phyloP scores from a whole-genome alignment of 1,139 yeast species.

The Entelexis sorbosivorans region DNA sequence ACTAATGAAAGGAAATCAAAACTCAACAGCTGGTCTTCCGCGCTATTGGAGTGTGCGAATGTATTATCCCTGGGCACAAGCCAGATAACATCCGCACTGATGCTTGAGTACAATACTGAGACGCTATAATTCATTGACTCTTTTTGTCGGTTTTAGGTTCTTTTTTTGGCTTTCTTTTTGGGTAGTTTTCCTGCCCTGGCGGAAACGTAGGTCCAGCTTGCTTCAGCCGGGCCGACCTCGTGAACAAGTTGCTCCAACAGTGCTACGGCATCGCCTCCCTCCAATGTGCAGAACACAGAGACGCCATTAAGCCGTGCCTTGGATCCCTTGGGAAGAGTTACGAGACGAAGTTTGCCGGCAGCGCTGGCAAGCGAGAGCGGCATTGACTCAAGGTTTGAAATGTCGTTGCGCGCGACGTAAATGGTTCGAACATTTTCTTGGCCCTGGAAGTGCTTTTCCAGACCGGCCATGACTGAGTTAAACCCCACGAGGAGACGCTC shows the following conservation, averaged over 20 bases:
- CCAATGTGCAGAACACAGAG: slow-evolving; percentile 8
- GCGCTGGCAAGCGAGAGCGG: slow-evolving; percentile 22
- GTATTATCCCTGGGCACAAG: too few species aligned
- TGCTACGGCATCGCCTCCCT: background rate
- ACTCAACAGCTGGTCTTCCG: too few species aligned
- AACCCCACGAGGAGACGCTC: slow-evolving; percentile 19
- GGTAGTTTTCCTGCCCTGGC: background rate
- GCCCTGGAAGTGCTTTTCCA: slow-evolving; percentile 12
- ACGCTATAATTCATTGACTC: background rate
- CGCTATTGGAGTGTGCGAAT: too few species aligned
- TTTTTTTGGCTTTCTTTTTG: background rate
- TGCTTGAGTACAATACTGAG: too few species aligned
- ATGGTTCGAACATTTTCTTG: slow-evolving; percentile 12
- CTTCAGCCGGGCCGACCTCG: slow-evolving; percentile 12
- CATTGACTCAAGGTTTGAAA: slow-evolving; percentile 13
- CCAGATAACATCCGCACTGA: too few species aligned
- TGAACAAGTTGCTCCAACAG: slow-evolving; percentile 4
- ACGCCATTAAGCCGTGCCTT: slow-evolving; percentile 8
- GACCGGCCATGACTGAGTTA: slow-evolving; percentile 23
- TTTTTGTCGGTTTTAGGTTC: background rate
- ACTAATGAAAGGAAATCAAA: too few species aligned
- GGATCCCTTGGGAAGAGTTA: slow-evolving; percentile 20
- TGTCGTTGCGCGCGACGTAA: slow-evolving; percentile 20
- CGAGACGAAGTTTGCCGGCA: slow-evolving; percentile 14
- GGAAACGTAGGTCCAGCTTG: slow-evolving; percentile 18